phyloP scores from a whole-genome alignment of 1,139 yeast species.

The Yamadazyma dendronema region DNA sequence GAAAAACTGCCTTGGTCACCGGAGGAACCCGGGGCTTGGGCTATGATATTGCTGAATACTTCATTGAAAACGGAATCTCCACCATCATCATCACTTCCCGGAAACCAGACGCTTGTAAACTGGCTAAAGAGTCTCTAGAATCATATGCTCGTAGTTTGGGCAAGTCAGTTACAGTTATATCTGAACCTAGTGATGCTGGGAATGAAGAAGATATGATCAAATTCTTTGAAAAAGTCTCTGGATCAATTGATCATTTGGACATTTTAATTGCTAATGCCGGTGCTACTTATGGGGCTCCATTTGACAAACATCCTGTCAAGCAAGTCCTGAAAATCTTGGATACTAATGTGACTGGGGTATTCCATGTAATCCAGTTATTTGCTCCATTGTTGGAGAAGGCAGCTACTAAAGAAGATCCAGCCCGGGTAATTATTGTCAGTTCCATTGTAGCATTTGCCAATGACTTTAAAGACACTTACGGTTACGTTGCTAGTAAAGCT shows the following conservation, averaged over 20 bases:
- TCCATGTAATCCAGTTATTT: constrained; percentile 60
- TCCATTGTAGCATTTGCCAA: constrained; percentile 50
- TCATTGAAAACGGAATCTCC: constrained; percentile 60
- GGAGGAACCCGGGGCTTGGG: constrained; percentile 81
- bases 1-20: constrained; percentile 67
- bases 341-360: constrained; percentile 67
- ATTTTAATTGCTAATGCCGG: constrained; percentile 77
- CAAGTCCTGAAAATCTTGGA: constrained; percentile 30
- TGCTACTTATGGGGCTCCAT: constrained; percentile 74
- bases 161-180: constrained; percentile 42
- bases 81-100: constrained; percentile 65
- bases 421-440: constrained; percentile 64
- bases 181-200: constrained; percentile 62
- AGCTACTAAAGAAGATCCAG: constrained; percentile 56
- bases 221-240: constrained; percentile 41
- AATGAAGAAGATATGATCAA: constrained; percentile 47
- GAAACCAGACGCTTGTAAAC: constrained; percentile 60
- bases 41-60: constrained; percentile 63
- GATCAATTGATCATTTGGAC: constrained; percentile 47
- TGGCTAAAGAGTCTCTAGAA: constrained; percentile 53
- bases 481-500: constrained; percentile 73
- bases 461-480: constrained; percentile 57
- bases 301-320: constrained; percentile 56
- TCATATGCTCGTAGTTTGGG: constrained; percentile 39
- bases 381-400: constrained; percentile 54